Evolutionary conservation across 306 rosid species (phyloP).

Genomic region (Calophaca sinica): DNA sequence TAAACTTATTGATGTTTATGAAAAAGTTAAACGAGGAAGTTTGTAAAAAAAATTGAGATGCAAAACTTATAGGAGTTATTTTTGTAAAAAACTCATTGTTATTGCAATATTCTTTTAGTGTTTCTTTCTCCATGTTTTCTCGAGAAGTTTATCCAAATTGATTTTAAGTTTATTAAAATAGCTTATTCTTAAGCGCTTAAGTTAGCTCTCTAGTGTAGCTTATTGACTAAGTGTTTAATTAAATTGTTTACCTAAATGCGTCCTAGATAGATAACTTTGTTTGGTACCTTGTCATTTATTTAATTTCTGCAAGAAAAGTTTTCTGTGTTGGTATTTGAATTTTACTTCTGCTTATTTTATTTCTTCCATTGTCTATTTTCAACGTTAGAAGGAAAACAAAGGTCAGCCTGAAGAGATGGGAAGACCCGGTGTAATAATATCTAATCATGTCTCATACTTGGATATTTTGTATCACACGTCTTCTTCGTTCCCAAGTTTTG

Average conservation of each 20-base stretch:
- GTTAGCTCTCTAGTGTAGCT: neutral
- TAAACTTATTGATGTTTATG: too few relatives aligned
- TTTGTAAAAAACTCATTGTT: too few relatives aligned
- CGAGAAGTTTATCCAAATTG: too few relatives aligned
- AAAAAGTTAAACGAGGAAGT: too few relatives aligned
- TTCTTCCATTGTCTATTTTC: constrained; percentile 12
- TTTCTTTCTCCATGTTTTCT: too few relatives aligned
- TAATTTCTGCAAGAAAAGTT: constrained; percentile 3
- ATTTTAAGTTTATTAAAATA: too few relatives aligned
- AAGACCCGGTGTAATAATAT: constrained; percentile 83
- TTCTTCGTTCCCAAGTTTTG: constrained; percentile 89
- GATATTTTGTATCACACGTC: constrained; percentile 91
- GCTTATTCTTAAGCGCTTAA: too few relatives aligned
- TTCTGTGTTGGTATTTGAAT: constrained; percentile 24
- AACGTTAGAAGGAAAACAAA: constrained; percentile 50
- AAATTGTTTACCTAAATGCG: neutral
- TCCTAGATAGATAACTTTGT: constrained; percentile 18
- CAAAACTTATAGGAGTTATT: too few relatives aligned
- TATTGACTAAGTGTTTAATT: too few relatives aligned
- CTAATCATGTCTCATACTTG: constrained; percentile 89
- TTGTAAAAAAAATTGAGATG: too few relatives aligned
- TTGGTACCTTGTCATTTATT: constrained; percentile 13
- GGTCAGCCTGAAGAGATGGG: constrained; percentile 54
- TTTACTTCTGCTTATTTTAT: constrained; percentile 39
- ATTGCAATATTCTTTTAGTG: too few relatives aligned